phyloP scores from a whole-genome alignment of 2,329 filamentous ascomycete genomes.

The Hypomyces rosellus region DNA sequence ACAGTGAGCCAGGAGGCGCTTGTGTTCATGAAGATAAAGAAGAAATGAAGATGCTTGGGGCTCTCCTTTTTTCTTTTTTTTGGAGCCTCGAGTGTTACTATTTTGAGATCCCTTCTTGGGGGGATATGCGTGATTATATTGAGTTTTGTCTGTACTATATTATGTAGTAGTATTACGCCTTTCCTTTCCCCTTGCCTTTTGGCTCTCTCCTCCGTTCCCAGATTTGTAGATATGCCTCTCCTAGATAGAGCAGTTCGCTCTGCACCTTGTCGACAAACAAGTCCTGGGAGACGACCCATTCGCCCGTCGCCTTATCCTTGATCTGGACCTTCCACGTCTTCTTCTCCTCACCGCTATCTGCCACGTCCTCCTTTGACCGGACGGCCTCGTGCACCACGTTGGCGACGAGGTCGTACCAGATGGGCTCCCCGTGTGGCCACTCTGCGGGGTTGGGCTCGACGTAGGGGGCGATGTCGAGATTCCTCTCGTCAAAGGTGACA shows the following conservation, averaged over 20 bases:
- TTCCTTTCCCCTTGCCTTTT: constrained; percentile 31
- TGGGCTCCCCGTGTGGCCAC: constrained; percentile 69
- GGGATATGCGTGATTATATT: too few relatives aligned
- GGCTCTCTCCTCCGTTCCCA: constrained; percentile 75
- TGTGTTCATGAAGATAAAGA: constrained; percentile 9
- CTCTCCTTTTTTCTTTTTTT: neutral
- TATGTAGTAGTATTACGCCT: neutral
- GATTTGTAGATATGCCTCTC: constrained; percentile 91
- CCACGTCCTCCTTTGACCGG: constrained; percentile 71
- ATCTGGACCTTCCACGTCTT: constrained; percentile 96
- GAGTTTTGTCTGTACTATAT: neutral
- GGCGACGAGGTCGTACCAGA: constrained; percentile 91
- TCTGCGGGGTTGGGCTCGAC: constrained; percentile 77
- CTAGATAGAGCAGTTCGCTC: constrained; percentile 82
- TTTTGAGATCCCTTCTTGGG: too few relatives aligned
- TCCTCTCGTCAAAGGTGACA: constrained; percentile 82
- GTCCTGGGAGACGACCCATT: constrained; percentile 94
- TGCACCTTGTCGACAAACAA: constrained; percentile 86
- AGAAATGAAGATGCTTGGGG: constrained; percentile 6
- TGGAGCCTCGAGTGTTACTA: neutral
- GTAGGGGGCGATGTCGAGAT: constrained; percentile 82
- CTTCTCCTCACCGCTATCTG: constrained; percentile 77
- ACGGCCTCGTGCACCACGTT: constrained; percentile 89
- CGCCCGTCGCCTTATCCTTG: constrained; percentile 68
- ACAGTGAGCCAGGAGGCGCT: constrained; percentile 8